Conservation (phyloP, 192 early-diverging fungal species). For the Podila epicladia region DNA sequence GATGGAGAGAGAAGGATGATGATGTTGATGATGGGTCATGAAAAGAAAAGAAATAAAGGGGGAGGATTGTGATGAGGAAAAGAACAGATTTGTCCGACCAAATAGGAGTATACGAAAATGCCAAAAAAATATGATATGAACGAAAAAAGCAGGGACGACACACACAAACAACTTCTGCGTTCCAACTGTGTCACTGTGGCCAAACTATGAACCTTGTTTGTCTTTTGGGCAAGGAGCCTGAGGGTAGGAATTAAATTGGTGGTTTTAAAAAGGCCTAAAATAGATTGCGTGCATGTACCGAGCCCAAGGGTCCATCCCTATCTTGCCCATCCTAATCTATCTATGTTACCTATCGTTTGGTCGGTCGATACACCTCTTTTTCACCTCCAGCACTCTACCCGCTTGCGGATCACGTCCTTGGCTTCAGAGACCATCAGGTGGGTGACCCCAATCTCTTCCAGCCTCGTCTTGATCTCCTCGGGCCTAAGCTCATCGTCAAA, state of each 20-base stretch:
- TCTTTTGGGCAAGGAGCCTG: too few species aligned
- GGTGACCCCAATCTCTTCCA: constrained; percentile 52
- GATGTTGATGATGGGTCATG: background rate
- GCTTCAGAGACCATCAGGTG: constrained; percentile 39
- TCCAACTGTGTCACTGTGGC: too few species aligned
- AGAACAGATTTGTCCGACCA: background rate
- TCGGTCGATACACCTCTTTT: too few species aligned
- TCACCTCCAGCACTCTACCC: constrained; percentile 54
- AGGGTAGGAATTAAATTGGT: too few species aligned
- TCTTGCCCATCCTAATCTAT: background rate
- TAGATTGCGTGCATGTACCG: background rate
- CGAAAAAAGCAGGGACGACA: too few species aligned
- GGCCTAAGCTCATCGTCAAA: constrained; percentile 46
- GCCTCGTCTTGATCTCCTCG: constrained; percentile 6
- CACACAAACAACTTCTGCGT: too few species aligned
- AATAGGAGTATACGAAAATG: background rate
- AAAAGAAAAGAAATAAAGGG: background rate
- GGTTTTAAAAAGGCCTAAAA: too few species aligned
- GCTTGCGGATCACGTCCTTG: constrained; percentile 38
- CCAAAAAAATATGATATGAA: too few species aligned
- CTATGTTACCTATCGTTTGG: background rate
- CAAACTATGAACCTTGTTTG: too few species aligned
- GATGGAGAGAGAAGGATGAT: constrained; percentile 1
- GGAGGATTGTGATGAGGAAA: background rate
- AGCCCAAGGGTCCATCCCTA: background rate